Base-by-base conservation (phyloP, 805 yeast genomes). In the Yarrowia sp. region DNA sequence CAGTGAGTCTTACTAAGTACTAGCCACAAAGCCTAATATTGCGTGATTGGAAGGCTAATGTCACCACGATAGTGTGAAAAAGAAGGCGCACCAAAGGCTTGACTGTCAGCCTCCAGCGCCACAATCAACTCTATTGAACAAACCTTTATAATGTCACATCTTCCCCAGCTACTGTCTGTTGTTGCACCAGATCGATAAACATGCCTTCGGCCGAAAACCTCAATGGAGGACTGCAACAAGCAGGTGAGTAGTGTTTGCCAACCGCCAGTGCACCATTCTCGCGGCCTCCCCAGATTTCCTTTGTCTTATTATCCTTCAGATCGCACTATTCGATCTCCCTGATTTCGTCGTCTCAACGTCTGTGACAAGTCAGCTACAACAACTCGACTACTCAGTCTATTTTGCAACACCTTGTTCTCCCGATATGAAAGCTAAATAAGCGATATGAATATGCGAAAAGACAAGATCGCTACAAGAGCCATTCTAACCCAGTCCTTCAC, bases 31-130 rank as follows among this genome's bases (percentile, higher is more conserved):
- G 38, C n/a, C 32, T 43, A 58, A 41, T 58, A 58, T 58, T 58
- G 63, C 63, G 63, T 58, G 51, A 58, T 58, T 41, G 51, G 22
- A 41, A 58, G 33, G 63, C 44, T 58, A 41, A 58, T 58, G 63
- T 43, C 63, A 58, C 51, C 63, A 58, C 63, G 36, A 51, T 51
- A 51, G 58, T 22, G 58, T 51, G 58, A 51, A 51, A 51, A 41
- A 43, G 63, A 40, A 30, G 49, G 63, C 41, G 51, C 51, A 21
- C 38, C 41, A 32, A 21, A 22, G 63, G 63, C 51, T 58, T 41
- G 40, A 30, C 16, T 33, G 51, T 58, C 63, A 58, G 63, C 63
- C 63, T 58, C 63, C 63, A 43, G 49, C 49, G 63, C 63, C 63
- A 58, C 63, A 58, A 58, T 58, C 51, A 58, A 58, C 63, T 58